Percentiles rank a stretch among this genome's conserved stretches.
Evolutionary conservation across 2,329 filamentous ascomycete genomes (phyloP).

Genomic region (Conoideocrella luteorostrata): DNA sequence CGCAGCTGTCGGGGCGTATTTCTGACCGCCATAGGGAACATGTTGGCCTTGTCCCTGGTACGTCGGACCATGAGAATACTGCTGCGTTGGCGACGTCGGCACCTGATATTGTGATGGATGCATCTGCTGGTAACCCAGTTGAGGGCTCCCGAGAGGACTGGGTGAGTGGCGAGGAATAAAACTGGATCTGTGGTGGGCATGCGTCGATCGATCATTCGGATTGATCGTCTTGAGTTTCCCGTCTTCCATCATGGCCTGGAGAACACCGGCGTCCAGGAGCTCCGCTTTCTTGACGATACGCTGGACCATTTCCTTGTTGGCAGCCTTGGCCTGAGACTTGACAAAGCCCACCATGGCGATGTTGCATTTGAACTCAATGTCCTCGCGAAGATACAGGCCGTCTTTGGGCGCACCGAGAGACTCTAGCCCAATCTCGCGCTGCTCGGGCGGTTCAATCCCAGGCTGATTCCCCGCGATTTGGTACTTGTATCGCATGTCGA

Average conservation of each 20-base stretch:
- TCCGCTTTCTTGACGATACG: slow-evolving; percentile 67
- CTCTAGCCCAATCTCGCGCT: slow-evolving; percentile 54
- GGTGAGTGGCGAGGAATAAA: slow-evolving; percentile 1
- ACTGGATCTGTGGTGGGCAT: slow-evolving; percentile 6
- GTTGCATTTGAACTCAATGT: slow-evolving; percentile 66
- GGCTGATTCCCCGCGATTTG: slow-evolving; percentile 63
- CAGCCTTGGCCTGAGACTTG: slow-evolving; percentile 59
- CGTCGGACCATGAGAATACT: slow-evolving; percentile 10
- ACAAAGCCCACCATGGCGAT: slow-evolving; percentile 59
- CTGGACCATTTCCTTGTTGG: slow-evolving; percentile 61
- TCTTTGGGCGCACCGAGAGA: slow-evolving; percentile 54
- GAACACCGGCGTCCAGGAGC: slow-evolving; percentile 57
- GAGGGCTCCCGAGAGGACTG: slow-evolving; percentile 4
- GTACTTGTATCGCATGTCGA: slow-evolving; percentile 64
- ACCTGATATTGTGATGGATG: background rate
- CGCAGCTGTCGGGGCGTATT: slow-evolving; percentile 18
- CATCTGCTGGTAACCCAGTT: background rate
- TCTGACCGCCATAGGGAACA: background rate
- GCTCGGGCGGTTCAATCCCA: slow-evolving; percentile 55
- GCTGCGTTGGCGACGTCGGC: slow-evolving; percentile 8
- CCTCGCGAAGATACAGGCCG: slow-evolving; percentile 62
- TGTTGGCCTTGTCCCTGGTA: slow-evolving; percentile 17
- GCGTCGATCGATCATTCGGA: slow-evolving; percentile 42
- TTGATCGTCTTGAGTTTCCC: slow-evolving; percentile 56
- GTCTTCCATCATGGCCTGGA: slow-evolving; percentile 62